These are phyloP conservation scores for Gossypium turneri DNA, from an alignment of 345 rosid species.

Conservation along the genomic window DNA sequence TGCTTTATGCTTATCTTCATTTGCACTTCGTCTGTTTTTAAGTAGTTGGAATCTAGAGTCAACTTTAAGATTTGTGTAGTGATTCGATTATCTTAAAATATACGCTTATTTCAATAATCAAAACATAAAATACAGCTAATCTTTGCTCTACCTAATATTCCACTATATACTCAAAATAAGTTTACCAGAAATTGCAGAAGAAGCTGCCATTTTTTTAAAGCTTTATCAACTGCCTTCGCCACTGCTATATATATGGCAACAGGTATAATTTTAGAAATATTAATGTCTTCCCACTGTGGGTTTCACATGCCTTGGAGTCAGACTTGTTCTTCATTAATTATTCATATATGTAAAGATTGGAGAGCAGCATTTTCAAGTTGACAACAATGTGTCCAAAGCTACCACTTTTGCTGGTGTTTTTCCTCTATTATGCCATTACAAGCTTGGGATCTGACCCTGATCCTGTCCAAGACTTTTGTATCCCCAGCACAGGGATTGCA, in stretches of 20 bases:
- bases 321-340: neutral
- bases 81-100: neutral
- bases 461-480: conserved; percentile 72
- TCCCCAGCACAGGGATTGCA: conserved; percentile 29
- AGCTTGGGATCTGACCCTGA: conserved; percentile 69
- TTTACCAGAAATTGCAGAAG: neutral
- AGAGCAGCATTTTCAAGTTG: neutral
- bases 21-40: neutral
- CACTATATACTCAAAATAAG: neutral
- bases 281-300: neutral
- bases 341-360: neutral
- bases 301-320: neutral
- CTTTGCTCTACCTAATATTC: neutral
- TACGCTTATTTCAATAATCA: neutral
- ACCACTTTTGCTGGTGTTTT: conserved; percentile 14
- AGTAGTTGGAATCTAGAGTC: neutral
- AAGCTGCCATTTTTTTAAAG: neutral
- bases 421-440: conserved; percentile 23
- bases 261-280: too few relatives aligned
- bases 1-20: neutral
- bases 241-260: too few relatives aligned
- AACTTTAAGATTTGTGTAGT: neutral
- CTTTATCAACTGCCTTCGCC: neutral
- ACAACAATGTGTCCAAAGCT: conserved; percentile 22
- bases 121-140: neutral